Base-by-base conservation (phyloP, 2,329 filamentous ascomycete species). In the Exserohilum rostratum region DNA sequence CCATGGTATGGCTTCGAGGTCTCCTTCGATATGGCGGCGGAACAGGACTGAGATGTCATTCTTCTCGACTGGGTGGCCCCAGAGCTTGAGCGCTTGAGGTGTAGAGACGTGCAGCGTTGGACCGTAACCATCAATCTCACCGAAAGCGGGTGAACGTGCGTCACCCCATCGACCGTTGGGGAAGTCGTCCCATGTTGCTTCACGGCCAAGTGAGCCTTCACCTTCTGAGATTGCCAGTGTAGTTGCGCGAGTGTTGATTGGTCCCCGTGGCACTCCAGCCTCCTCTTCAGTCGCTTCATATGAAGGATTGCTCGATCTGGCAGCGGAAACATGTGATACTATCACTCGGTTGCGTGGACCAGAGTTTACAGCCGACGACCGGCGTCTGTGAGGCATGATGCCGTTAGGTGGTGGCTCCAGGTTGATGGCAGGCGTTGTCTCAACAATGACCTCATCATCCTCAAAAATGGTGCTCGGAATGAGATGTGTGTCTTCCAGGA, bases 161-260 rank as follows among this genome's bases (percentile, higher is more conserved):
- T 97, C 93, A 71, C 93, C 93, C 87, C 93, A 98, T 50, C 93
- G 86, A 25, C 93, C 95, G 79, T 98, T 98, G 60, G 93, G 93
- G 75, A 92, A 99, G 68, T 99, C 95, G 69, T 99, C 95, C 95
- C 95, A 99, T 0, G 95, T 99, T 30, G 95, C 95, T 80, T 98
- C 93, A 45, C 95, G 85, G 10, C 93, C 95, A 6, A 97, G 81
- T 3, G 90, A 84, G 20, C 93, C 95, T 69, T 96, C 90, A 5
- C 95, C 93, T 78, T 98, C 93, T 0, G 93, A 96, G 53, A 97
- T 97, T 25, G 93, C 91, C 9, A 98, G 83, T 0, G 91, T 95
- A 73, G 93, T 93, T 52, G 89, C 88, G 47, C 93, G 85, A 17
- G 86, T 87, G 72, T 93, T 93, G 67, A 93, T 78, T 50, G 65